Conservation (phyloP, 2,329 filamentous ascomycete species). For the Cercospora berteroae region DNA sequence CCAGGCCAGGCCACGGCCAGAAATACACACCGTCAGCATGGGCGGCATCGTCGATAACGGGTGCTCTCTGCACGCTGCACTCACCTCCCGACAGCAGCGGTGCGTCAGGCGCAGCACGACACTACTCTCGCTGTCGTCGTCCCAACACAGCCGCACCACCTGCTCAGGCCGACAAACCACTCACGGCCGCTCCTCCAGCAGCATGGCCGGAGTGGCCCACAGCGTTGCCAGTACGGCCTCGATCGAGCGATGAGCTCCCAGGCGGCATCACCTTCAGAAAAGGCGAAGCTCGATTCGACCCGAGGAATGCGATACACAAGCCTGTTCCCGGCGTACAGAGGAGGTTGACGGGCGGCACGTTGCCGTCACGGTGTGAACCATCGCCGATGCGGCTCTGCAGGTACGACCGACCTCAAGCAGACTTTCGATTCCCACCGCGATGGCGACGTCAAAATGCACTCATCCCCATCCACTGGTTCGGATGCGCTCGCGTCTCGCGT, state of each 20-base stretch:
- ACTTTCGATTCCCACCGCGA: background rate
- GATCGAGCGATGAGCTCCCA: background rate
- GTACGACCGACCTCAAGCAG: background rate
- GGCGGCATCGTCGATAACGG: background rate
- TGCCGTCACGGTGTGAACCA: conserved; percentile 8
- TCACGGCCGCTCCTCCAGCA: background rate
- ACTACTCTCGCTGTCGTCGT: too few relatives aligned
- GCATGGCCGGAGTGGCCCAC: background rate
- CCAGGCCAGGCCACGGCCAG: background rate
- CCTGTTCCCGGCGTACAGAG: background rate
- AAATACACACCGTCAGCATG: background rate
- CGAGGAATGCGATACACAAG: background rate
- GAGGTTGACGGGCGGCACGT: background rate
- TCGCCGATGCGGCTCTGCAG: conserved; percentile 13
- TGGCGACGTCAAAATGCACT: background rate
- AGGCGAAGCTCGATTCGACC: conserved; percentile 1
- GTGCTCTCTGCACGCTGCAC: background rate
- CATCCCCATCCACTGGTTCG: background rate
- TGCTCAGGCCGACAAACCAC: too few relatives aligned
- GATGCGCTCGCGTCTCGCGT: background rate
- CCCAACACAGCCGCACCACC: too few relatives aligned
- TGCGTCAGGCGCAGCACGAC: too few relatives aligned
- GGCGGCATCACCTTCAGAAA: background rate
- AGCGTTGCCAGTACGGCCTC: background rate
- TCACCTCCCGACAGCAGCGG: background rate